Evolutionary conservation across 2,329 filamentous ascomycete genomes (phyloP).

Genomic region (Camillea tinctor): DNA sequence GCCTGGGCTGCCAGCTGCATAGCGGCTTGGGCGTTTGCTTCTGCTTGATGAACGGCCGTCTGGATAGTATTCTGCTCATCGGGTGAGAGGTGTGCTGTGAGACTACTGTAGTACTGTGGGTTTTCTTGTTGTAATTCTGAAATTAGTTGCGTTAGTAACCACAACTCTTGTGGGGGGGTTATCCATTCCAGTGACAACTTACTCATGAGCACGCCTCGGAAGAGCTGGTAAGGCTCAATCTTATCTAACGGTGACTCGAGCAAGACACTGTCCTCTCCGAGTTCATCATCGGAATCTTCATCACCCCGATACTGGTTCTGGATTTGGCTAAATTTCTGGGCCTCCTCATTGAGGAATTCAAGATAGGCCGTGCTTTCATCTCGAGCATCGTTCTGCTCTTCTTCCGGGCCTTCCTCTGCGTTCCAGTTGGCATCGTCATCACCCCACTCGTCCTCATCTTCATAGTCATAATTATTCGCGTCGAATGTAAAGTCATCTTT

Average conservation of each 20-base stretch:
- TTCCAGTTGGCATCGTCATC: slow-evolving; percentile 83
- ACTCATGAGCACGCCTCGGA: slow-evolving; percentile 81
- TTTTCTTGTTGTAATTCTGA: slow-evolving; percentile 86
- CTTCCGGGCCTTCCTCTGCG: slow-evolving; percentile 68
- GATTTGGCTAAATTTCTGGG: slow-evolving; percentile 76
- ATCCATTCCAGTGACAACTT: slow-evolving; percentile 41
- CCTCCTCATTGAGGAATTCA: slow-evolving; percentile 94
- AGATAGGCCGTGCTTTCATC: slow-evolving; percentile 94
- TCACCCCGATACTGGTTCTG: slow-evolving; percentile 42
- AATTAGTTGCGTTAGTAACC: slow-evolving; percentile 29
- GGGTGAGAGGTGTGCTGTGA: slow-evolving; percentile 56
- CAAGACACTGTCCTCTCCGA: slow-evolving; percentile 88
- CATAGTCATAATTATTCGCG: slow-evolving; percentile 57
- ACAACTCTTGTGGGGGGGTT: neutral
- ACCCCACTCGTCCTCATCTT: slow-evolving; percentile 77
- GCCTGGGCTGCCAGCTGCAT: slow-evolving; percentile 13
- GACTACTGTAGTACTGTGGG: slow-evolving; percentile 78
- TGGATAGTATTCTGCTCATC: slow-evolving; percentile 26
- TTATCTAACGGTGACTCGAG: slow-evolving; percentile 94
- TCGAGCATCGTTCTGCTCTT: slow-evolving; percentile 65
- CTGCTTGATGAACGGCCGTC: slow-evolving; percentile 24
- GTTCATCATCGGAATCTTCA: slow-evolving; percentile 78
- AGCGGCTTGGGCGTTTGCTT: slow-evolving; percentile 23
- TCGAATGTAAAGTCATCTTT: slow-evolving; percentile 81
- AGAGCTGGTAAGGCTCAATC: slow-evolving; percentile 89